Base-by-base conservation (phyloP, 2,329 filamentous ascomycete species). In the Aureobasidium sp. region DNA sequence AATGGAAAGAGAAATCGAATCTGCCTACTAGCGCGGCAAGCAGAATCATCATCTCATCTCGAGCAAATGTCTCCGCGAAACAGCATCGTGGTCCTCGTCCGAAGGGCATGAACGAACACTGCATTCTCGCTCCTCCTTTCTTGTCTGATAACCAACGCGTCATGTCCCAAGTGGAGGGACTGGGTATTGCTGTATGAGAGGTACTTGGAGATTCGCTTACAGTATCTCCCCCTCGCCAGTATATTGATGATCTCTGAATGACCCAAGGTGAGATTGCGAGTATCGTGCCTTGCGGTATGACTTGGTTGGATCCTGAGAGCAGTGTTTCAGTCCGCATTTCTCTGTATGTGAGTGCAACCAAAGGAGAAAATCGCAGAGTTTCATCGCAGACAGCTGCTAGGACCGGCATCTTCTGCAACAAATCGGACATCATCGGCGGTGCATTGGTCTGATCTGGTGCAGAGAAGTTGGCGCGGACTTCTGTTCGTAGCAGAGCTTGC, bases 61-160 rank as follows among this genome's bases (percentile, higher is more conserved):
- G 44, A 24, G 57, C 57, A 34, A 60, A 60, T 10, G 5, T 12
- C 36, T 60, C 57, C 27, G 57, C 57, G 8, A 60, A 51, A 26
- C 57, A 60, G n/a, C 57, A 51, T 24, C 57, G 29, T 15, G 57
- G 57, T 24, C 57, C 57, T 50, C 57, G 36, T n/a, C 57, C 46
- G 13, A 60, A 60, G 13, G 57, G 57, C 15, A 60, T 50, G 26
- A 60, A 60, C 12, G 57, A 60, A 24, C 46, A 51, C 29, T 46
- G 57, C 57, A 60, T 60, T 8, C n/a, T 60, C 15, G 57, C 57
- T 13, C 57, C 57, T 60, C 57, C 57, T 15, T 60, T 51, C n/a
- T 50, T 60, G 44, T 60, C 46, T 34, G 36, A 41, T 7, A 60
- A 10, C 57, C 57, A 60, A 34, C 57, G 57, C 13, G 44, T 41